Conservation (phyloP, 371 early-diverging fungal genomes). For the Syncephalis fuscata region DNA sequence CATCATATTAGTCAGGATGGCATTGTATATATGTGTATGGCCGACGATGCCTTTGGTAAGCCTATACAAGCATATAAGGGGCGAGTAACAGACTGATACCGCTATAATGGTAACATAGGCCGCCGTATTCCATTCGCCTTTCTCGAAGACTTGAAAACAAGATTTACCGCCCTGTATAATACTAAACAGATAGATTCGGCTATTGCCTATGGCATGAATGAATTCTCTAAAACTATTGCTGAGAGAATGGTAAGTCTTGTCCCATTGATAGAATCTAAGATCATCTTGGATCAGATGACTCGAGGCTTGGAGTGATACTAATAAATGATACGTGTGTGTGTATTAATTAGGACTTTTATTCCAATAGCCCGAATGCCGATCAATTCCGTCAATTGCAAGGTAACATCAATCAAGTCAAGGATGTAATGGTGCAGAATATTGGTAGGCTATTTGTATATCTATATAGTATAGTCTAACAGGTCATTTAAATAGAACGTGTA, state of each 20-base stretch:
- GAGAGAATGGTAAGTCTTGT: conserved; percentile 49
- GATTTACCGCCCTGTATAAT: conserved; percentile 41
- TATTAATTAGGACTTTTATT: conserved; percentile 44
- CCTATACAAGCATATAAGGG: background rate
- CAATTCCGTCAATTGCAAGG: conserved; percentile 66
- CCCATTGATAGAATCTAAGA: too few species aligned
- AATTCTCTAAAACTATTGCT: conserved; percentile 63
- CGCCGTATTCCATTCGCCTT: conserved; percentile 83
- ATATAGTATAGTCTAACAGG: background rate
- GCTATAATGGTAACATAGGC: conserved; percentile 12
- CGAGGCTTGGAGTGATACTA: background rate
- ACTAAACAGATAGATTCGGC: conserved; percentile 34
- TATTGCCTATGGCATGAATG: conserved; percentile 60
- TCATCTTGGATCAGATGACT: too few species aligned
- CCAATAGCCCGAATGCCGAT: conserved; percentile 55
- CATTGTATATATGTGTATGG: conserved; percentile 76
- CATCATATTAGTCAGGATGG: conserved; percentile 74
- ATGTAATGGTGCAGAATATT: conserved; percentile 89
- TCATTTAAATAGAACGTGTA: conserved; percentile 41
- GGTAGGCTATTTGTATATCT: conserved; percentile 18
- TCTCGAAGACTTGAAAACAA: conserved; percentile 58
- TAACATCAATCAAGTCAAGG: conserved; percentile 84
- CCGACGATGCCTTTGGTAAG: conserved; percentile 67
- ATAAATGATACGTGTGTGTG: conserved; percentile 1
- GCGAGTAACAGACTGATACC: background rate